Base-by-base conservation (phyloP, 2,329 filamentous ascomycete genomes). In the Massarina eburnea region DNA sequence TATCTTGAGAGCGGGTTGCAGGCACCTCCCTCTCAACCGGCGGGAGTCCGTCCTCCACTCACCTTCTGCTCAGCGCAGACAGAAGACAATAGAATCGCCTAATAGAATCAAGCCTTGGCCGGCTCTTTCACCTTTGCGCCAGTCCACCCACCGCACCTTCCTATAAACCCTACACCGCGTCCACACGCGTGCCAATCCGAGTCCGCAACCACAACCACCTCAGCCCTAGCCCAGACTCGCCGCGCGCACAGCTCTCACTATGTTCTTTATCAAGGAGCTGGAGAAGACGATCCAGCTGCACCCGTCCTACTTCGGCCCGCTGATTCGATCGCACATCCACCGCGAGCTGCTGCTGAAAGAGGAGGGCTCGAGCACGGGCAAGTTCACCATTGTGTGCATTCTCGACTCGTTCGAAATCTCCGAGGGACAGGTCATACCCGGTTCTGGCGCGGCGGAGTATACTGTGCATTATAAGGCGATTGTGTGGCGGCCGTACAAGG, bases 191-290 rank as follows among this genome's bases (percentile, higher is more conserved):
- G 21, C 43, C 49, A 48, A 40, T 19, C 48, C 45, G 49, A 33
- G 30, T 8, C 27, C 27, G 4, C 27, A 14, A 30, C 12, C 27
- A 30, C 27, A 14, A 7, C 27, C 5, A 8, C 27, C n/a, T 14
- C 6, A 30, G 6, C 12, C 6, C 12, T 30, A 30, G 27, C 27
- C 27, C 27, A 30, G n/a, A 30, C 12, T 14, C 27, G 35, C 29
- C 41, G 17, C 39, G 29, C 45, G n/a, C 19, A 30, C 21, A 36
- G 35, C 41, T 30, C 45, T 50, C 54, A 72, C 54, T 61, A 99
- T 99, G 94, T 99, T 97, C 74, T 99, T 99, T 78, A 88, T 99
- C 56, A 90, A 96, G 74, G 92, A 96, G 68, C 86, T 97, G 73
- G 91, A 96, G 76, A 91, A 92, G 68, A 87, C 89, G 67, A 91